Conservation (phyloP, 208 protist genomes). For the Crithidia brevicula region DNA sequence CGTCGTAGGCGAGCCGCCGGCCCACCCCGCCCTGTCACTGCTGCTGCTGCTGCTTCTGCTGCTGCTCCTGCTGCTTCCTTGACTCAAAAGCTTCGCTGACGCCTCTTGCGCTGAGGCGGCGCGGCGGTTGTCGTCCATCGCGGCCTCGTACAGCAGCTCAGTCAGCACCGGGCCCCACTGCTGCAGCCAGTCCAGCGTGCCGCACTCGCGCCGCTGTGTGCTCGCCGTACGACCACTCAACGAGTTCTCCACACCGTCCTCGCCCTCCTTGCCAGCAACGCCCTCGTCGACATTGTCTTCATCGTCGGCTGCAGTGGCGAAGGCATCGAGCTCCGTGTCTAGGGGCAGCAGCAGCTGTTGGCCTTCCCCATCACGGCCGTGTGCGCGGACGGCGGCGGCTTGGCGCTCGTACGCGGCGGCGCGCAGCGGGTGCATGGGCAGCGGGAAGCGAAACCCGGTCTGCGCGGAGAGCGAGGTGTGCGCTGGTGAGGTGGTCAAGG, state of each 20-base stretch:
- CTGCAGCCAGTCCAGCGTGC: conserved; percentile 30
- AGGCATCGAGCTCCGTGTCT: conserved; percentile 17
- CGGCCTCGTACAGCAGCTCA: conserved; percentile 32
- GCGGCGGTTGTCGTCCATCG: conserved; percentile 4
- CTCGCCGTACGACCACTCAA: background rate
- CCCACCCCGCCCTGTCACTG: background rate
- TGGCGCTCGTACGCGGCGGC: conserved; percentile 22
- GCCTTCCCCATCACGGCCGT: background rate
- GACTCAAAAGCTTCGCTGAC: background rate
- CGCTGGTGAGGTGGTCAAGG: conserved; percentile 12
- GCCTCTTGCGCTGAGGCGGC: background rate
- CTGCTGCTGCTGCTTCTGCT: background rate
- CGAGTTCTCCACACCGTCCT: background rate
- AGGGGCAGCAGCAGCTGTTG: conserved; percentile 12
- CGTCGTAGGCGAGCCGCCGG: too few relatives aligned
- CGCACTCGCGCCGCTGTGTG: conserved; percentile 3
- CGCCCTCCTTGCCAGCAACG: background rate
- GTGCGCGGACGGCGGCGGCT: background rate
- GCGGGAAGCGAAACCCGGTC: background rate
- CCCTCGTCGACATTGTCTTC: background rate
- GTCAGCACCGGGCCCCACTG: conserved; percentile 33
- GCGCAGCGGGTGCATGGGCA: conserved; percentile 19
- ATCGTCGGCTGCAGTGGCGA: background rate
- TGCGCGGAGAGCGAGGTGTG: background rate
- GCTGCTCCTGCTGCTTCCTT: background rate